Base-by-base conservation (phyloP, 768 basidiomycete genomes). In the Russula compacta region DNA sequence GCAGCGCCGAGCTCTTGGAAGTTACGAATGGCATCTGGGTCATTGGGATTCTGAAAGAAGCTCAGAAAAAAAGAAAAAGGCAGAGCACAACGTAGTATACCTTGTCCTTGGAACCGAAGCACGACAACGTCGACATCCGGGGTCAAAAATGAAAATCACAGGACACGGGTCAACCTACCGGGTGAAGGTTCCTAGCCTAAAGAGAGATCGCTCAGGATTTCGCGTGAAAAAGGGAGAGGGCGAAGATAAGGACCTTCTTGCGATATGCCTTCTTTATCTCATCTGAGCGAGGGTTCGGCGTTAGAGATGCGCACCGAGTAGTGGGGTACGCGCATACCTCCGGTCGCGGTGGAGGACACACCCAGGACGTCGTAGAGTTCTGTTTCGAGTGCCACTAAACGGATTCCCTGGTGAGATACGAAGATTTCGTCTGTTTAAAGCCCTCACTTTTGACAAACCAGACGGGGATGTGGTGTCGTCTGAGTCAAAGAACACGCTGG, bases 181-280 rank as follows among this genome's bases (percentile, higher is more conserved):
- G 92, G 71, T 94, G 92, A 65, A 90, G 86, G 69, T 90, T 83
- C 70, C 86, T 92, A 36, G 92, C 92, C 88, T 93, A 68, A 4
- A 55, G 60, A 61, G 36, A 62, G 46, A 58, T 61, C 54, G 43
- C 55, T 64, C 51, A 69, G 65, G 65, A 68, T 46, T 50, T 58
- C 52, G 65, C 65, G 63, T 47, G 56, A 40, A 42, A 55, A 40
- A 67, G 42, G 56, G 39, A 68, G n/a, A 53, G 58, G 65, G 54
- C 56, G 39, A 58, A 36, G 38, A 71, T 68, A 67, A 75, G 55
- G 57, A 91, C 92, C 84, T 94, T 95, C 76, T 83, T 89, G 71
- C 88, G 86, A 71, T 98, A 98, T 15, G 94, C 94, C 70, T 89
- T 91, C 75, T 94, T 95, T 68, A 98, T 92, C 64, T 98, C 92